Evolutionary conservation across 2,329 filamentous ascomycete genomes (phyloP).

Genomic region (Exserohilum rostratum): DNA sequence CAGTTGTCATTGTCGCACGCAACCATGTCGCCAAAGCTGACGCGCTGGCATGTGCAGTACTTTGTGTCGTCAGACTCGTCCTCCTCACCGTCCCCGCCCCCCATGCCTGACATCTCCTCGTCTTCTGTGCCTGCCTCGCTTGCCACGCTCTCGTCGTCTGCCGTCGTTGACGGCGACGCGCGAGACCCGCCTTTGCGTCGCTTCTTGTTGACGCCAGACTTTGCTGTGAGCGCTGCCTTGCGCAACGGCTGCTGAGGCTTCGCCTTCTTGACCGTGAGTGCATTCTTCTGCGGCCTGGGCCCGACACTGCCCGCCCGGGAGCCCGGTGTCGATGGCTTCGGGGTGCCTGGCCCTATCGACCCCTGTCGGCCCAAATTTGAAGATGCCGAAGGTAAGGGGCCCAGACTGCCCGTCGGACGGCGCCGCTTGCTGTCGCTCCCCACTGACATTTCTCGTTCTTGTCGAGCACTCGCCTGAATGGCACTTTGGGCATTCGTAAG

Average conservation of each 20-base stretch:
- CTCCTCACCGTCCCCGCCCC: slow-evolving; percentile 52
- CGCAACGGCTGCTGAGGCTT: slow-evolving; percentile 59
- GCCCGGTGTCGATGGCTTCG: slow-evolving; percentile 61
- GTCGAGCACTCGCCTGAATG: slow-evolving; percentile 41
- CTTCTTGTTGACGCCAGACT: slow-evolving; percentile 47
- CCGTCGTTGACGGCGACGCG: slow-evolving; percentile 51
- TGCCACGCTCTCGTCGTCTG: slow-evolving; percentile 61
- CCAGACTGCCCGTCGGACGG: slow-evolving; percentile 60
- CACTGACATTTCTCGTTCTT: slow-evolving; percentile 61
- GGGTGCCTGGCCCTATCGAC: slow-evolving; percentile 67
- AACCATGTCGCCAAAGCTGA: slow-evolving; percentile 87
- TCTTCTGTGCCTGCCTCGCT: slow-evolving; percentile 51
- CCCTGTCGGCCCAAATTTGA: slow-evolving; percentile 65
- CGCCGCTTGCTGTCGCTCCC: slow-evolving; percentile 65
- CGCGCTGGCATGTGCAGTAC: slow-evolving; percentile 83
- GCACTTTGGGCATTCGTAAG: slow-evolving; percentile 44
- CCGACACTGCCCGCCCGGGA: slow-evolving; percentile 66
- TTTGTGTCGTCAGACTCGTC: slow-evolving; percentile 77
- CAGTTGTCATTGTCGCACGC: slow-evolving; percentile 85
- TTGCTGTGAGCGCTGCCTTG: slow-evolving; percentile 44
- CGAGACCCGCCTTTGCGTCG: slow-evolving; percentile 45
- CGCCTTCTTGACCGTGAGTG: slow-evolving; percentile 59
- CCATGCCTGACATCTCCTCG: slow-evolving; percentile 61
- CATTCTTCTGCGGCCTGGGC: slow-evolving; percentile 56
- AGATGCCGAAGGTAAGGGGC: slow-evolving; percentile 58